Evolutionary conservation across 306 rosid species (phyloP).

Genomic region (Neltuma alba): DNA sequence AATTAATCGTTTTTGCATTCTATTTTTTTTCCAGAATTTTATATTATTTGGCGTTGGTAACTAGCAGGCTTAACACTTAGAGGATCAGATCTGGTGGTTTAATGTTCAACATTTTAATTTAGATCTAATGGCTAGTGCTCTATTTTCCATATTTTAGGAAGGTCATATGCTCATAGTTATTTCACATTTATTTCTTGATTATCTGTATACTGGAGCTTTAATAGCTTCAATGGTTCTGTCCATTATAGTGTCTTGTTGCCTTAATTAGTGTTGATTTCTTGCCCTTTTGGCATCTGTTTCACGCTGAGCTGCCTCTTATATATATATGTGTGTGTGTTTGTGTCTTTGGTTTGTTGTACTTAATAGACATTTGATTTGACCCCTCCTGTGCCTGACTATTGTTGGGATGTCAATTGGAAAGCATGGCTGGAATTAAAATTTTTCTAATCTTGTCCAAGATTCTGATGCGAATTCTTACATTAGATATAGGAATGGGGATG

Average conservation of each 20-base stretch:
- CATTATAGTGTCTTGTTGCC: background rate
- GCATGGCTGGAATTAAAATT: background rate
- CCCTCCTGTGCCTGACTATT: background rate
- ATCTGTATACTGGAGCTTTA: background rate
- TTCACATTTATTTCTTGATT: background rate
- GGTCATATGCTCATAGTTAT: background rate
- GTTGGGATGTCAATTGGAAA: background rate
- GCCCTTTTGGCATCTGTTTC: background rate
- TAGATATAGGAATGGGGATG: background rate
- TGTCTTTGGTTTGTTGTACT: too few relatives aligned
- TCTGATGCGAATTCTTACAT: background rate
- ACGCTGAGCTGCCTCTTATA: background rate
- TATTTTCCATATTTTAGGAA: background rate
- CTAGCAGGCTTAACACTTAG: background rate
- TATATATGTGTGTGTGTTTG: too few relatives aligned
- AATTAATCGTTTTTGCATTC: background rate
- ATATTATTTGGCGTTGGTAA: constrained; percentile 6
- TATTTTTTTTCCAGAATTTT: background rate
- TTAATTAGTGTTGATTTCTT: background rate
- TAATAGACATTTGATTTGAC: too few relatives aligned
- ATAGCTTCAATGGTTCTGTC: background rate
- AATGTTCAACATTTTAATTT: background rate
- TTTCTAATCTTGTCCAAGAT: background rate
- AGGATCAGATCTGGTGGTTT: background rate
- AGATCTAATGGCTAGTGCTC: background rate